Base-by-base conservation (phyloP, 768 basidiomycete genomes). In the Termitomyces sp. region DNA sequence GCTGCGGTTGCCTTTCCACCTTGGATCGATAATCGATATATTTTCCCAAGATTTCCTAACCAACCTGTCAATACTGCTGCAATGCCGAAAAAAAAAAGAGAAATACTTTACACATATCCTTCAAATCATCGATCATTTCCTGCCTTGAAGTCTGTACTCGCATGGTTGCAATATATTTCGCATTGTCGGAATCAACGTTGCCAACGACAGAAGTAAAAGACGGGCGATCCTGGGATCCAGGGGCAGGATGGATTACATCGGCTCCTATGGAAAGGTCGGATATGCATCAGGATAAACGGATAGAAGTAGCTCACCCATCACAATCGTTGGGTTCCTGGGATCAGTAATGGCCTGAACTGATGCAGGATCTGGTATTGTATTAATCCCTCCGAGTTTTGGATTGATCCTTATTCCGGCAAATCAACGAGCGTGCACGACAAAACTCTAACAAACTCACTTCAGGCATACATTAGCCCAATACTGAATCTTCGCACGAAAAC, bases 311-410 rank as follows among this genome's bases (percentile, higher is more conserved):
- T 63, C 75, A 80, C 89, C 91, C 79, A 93, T 85, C 27, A 93
- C 82, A 16, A 93, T 83, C 0, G 91, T 89, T 0, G 90, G 90
- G 60, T 86, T 82, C 37, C 78, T 75, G 0, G 84, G 81, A 65
- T 93, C 89, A 0, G 80, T 81, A 0, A 93, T 73, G 3, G 80
- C 74, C 0, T 78, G 71, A 0, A 83, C 85, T 0, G 83, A 83
- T 3, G 75, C 71, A 0, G 85, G 78, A 31, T 89, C 85, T 0
- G 89, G 88, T 24, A 93, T 78, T 0, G 81, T 78, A 64, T 94
- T 93, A 67, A 93, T 85, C 0, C 92, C 92, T 5, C 91, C 91
- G 0, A 93, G 78, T 69, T 93, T 93, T 4, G 88, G 89, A 58
- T 93, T 93, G 58, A 93, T 78, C 67, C 91, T 93, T 56, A 41